Base-by-base conservation (phyloP, 2,329 filamentous ascomycete species). In the Bretziella fagacearum region DNA sequence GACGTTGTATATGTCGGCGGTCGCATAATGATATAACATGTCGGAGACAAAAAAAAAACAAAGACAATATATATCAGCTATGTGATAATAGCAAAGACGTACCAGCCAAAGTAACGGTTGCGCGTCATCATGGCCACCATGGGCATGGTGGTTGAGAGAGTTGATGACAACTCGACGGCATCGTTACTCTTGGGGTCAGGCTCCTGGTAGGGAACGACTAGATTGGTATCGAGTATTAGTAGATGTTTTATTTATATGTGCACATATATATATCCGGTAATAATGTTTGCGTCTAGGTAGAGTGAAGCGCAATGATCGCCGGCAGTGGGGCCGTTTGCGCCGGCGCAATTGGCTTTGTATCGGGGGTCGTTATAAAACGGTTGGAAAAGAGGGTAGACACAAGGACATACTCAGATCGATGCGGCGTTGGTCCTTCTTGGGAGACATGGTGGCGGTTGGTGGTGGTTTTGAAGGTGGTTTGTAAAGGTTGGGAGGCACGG, bases 121-220 rank as follows among this genome's bases (percentile, higher is more conserved):
- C 86, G 74, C 56, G 82, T 91, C 61, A 94, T 91, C 72, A 94
- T 93, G 53, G 87, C 87, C 50, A 84, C 86, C 89, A 95, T 95
- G 50, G 89, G 89, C 59, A 96, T 69, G 29, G 87, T 93, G 58
- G 80, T 89, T 23, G 72, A 67, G 47, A 79, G 58, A 23, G 70
- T 84, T 63, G 81, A 80, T 46, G 75, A 69, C 62, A 93, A 73
- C 58, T 94, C 86, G 54, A 73, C 66, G 52, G 67, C 57, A 17
- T 74, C 71, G 57, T 71, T 73, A 11, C 44, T 40, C 57, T 79
- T 77, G 56, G 74, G 68, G 42, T 71, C 67, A 36, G 85, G 84
- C 56, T 81, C 81, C 63, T 84, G 77, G 63, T 91, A 95, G 51
- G 87, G 87, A 56, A 95, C 83, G 60, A 87, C 87, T 95, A 60